These are phyloP conservation scores for Trypanosoma scelopori DNA, from an alignment of 208 protist species.

Conservation along the genomic window DNA sequence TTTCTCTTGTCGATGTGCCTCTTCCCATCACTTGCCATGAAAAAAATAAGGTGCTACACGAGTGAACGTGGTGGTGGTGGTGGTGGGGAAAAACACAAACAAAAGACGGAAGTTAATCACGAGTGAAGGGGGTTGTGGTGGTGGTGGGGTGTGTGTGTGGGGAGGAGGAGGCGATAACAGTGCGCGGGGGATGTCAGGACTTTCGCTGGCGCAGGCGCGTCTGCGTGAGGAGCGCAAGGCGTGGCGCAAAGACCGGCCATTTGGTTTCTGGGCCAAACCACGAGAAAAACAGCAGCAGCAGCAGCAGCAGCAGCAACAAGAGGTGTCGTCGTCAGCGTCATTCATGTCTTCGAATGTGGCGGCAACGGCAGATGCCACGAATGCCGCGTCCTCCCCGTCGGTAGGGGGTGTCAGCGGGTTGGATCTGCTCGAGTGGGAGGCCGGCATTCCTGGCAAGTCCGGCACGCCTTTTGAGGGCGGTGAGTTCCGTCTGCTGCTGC, in stretches of 20 bases:
- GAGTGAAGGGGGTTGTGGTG: no score
- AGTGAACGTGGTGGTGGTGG: no score
- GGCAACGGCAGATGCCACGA: constrained; percentile 11
- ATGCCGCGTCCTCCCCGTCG: constrained; percentile 1
- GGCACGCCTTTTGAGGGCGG: constrained; percentile 97
- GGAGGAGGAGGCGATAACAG: no score
- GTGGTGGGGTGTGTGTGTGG: no score
- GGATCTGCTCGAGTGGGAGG: constrained; percentile 97
- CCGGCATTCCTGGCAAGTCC: constrained; percentile 96
- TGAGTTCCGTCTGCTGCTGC: constrained; percentile 92
- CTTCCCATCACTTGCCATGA: no score
- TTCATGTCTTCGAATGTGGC: not conserved
- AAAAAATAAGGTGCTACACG: no score
- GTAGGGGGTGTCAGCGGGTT: constrained; percentile 67
- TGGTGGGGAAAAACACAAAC: no score
- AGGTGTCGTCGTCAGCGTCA: not conserved
- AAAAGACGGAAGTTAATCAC: no score
- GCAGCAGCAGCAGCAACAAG: not conserved
- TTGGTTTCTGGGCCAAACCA: constrained; percentile 87
- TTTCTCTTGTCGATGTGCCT: no score
- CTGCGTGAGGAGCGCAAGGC: constrained; percentile 87
- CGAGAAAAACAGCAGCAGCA: constrained; percentile 25
- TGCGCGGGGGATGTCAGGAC: constrained; percentile 46
- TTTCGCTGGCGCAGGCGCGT: constrained; percentile 78
- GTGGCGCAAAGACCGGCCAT: constrained; percentile 84